Evolutionary conservation across 306 rosid species (phyloP).

Genomic region (Gillenia trifoliata): DNA sequence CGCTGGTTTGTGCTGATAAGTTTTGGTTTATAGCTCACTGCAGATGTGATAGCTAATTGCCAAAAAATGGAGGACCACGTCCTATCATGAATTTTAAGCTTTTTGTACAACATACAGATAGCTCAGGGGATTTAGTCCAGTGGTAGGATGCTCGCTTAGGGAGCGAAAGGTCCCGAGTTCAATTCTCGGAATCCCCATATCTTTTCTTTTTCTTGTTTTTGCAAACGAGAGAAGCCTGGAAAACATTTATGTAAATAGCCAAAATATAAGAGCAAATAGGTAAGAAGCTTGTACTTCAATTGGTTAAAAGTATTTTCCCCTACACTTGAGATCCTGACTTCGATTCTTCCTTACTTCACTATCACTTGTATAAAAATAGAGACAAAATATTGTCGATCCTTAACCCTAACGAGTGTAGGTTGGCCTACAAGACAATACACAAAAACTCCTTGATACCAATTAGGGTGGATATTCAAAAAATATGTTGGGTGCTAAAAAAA

Average conservation of each 20-base stretch:
- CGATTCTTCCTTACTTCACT: too few species aligned
- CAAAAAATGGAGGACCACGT: neutral
- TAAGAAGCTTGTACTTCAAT: too few species aligned
- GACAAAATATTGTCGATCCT: neutral
- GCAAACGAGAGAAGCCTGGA: neutral
- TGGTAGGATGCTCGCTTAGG: constrained; percentile 37
- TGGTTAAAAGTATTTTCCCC: too few species aligned
- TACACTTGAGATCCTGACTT: too few species aligned
- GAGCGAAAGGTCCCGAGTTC: constrained; percentile 36
- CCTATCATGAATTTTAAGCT: neutral
- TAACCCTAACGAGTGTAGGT: neutral
- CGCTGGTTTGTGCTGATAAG: neutral
- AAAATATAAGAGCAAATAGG: too few species aligned
- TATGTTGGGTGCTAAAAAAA: neutral
- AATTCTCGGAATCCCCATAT: constrained; percentile 30
- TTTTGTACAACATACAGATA: neutral
- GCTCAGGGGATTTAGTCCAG: constrained; percentile 27
- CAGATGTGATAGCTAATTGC: neutral
- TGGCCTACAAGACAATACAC: neutral
- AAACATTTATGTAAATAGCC: neutral
- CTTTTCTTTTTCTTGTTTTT: neutral
- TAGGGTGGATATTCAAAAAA: neutral
- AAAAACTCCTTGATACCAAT: neutral
- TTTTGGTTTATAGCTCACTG: constrained; percentile 7
- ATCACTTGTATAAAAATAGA: too few species aligned